A percentile compares a stretch with the other conserved stretches of the same genome.
These are phyloP conservation scores for Lactarius pseudohatsudake DNA, from an alignment of 768 basidiomycete species.

Conservation along the genomic window DNA sequence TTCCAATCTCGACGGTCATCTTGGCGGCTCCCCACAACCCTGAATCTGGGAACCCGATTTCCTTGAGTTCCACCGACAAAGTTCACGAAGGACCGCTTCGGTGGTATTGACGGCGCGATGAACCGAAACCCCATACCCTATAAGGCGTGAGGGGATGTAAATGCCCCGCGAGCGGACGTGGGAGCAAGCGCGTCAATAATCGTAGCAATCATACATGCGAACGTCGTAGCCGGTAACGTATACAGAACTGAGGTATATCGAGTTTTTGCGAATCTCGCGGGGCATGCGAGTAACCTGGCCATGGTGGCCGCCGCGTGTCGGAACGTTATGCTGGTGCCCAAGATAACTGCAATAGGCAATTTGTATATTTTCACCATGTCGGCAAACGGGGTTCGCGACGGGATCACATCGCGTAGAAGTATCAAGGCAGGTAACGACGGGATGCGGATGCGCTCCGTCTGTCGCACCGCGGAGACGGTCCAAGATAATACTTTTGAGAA, in stretches of 20 bases:
- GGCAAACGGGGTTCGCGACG: neutral
- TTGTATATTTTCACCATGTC: neutral
- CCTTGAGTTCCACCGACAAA: conserved; percentile 4
- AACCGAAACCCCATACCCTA: neutral
- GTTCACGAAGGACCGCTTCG: neutral
- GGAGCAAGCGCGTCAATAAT: neutral
- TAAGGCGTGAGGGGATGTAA: neutral
- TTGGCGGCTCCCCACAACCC: neutral
- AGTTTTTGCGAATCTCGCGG: neutral
- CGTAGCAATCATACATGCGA: conserved; percentile 2
- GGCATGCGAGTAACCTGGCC: neutral
- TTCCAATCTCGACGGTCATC: neutral
- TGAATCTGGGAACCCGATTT: neutral
- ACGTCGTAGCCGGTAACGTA: conserved; percentile 12
- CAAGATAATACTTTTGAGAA: neutral
- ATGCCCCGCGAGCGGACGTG: neutral
- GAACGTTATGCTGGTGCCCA: neutral
- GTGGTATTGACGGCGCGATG: conserved; percentile 1
- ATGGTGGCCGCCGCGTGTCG: conserved; percentile 5
- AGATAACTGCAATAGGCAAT: neutral
- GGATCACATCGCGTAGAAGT: conserved; percentile 1
- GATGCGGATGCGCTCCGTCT: neutral
- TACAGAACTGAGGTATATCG: neutral
- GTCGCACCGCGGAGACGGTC: neutral
- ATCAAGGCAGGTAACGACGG: neutral